These are phyloP conservation scores for Mycena sp. DNA, from an alignment of 1,284 basidiomycete species.

Conservation along the genomic window DNA sequence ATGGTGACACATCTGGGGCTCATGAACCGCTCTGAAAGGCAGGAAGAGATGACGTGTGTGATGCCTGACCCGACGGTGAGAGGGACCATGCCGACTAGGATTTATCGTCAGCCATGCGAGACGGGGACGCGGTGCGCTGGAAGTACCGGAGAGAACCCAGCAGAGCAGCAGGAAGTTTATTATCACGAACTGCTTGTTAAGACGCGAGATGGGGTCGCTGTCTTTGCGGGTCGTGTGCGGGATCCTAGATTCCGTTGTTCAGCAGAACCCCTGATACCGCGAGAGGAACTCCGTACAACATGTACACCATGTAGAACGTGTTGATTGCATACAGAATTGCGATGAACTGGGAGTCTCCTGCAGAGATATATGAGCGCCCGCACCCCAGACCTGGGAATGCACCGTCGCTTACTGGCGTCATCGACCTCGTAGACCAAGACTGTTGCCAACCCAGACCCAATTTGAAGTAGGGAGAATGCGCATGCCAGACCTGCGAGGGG, in stretches of 20 bases:
- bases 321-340: constrained; percentile 20
- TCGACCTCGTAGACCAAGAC: constrained; percentile 27
- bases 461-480: constrained; percentile 10
- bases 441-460: constrained; percentile 17
- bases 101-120: neutral
- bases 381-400: neutral
- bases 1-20: constrained; percentile 18
- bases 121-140: neutral
- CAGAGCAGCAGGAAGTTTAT: constrained; percentile 27
- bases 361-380: neutral
- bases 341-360: constrained; percentile 28
- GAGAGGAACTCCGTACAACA: constrained; percentile 13
- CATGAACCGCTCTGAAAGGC: constrained; percentile 7
- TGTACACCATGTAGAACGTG: constrained; percentile 27
- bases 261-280: neutral
- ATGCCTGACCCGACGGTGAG: constrained; percentile 19
- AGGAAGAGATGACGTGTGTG: neutral
- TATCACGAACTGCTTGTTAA: constrained; percentile 30
- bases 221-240: constrained; percentile 18
- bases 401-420: constrained; percentile 16
- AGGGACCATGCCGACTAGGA: constrained; percentile 19
- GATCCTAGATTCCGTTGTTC: constrained; percentile 19
- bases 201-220: constrained; percentile 15
- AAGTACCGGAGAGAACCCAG: constrained; percentile 25
- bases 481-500: constrained; percentile 4